Base-by-base conservation (phyloP, 1,284 basidiomycete genomes). In the Ceratobasidium sp. region DNA sequence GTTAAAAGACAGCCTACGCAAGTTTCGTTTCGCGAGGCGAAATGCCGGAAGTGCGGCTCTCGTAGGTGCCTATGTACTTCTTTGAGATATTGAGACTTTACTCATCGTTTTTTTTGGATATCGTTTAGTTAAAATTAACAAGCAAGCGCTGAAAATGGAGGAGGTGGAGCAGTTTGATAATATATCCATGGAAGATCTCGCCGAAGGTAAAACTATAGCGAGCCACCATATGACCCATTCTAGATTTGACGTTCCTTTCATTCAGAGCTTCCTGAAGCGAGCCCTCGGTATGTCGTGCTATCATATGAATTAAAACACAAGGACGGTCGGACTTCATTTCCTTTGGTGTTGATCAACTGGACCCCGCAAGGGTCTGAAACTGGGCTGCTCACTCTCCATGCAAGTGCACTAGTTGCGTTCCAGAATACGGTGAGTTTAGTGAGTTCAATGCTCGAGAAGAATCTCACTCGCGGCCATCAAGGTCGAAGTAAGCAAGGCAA, bases 311-410 rank as follows among this genome's bases (percentile, higher is more conserved):
- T 95, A 25, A 83, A 84, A 50, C 93, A 96, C 78, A 78, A 77
- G 4, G 96, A 98, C 75, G 95, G 95, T 2, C 84, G 96, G 40
- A 88, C 84, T 71, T 94, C 92, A 0, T 94, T 90, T 75, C 93
- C 93, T 1, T 82, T 95, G 15, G 87, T 93, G 1, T 82, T 96
- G 60, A 81, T 96, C 78, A 94, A 95, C 80, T 96, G 93, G 93
- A 86, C 86, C 20, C 93, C 93, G 22, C 83, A 81, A 6, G 84
- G 87, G 1, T 88, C 87, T 71, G 91, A 94, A 75, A 92, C 85
- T 27, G 84, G 87, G 35, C 80, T 92, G 71, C 82, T 92, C 77
- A 95, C 93, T 1, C 81, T 96, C 4, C 91, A 96, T 73, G 93
- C 93, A 1, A 93, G 90, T 71, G 89, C 90, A 1, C 81, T 93